Evolutionary conservation across 2,329 filamentous ascomycete genomes (phyloP), one percentile per base, ranked within the genome.

Genomic region (Apiospora marii): DNA sequence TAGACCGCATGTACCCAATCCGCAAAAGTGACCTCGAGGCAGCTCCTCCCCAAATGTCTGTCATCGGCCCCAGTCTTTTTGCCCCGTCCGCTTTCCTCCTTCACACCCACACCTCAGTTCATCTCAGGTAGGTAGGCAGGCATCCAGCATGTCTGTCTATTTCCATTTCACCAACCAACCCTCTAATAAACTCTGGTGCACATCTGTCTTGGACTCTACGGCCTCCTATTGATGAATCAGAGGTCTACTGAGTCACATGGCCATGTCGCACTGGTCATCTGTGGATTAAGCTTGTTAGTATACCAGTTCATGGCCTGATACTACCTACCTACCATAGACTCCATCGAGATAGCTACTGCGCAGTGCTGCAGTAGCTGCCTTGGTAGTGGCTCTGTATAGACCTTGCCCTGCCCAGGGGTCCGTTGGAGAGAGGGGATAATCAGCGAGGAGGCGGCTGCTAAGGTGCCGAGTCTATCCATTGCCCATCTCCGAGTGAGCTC

Each of bases 241-340:
- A 74, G 75, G 75, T 76, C 77, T 75, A 78, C 76, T 72, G 76
- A 76, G 78, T 82, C 81, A 83, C 80, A 82, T 82, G 81, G 78
- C 76, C 51, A 43, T n/a, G 48, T 51, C 61, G 30, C 34, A 53
- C 43, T 44, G 46, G 30, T 48, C n/a, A 70, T 37, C 46, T 72
- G 67, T 61, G 67, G 51, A 49, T 34, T 61, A 43, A 27, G 46
- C 68, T 34, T 51, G 46, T 41, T 70, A 53, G 46, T 30, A 51
- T 70, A 41, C 49, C 27, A 48, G 70, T 22, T 64, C 58, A 41
- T 41, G 58, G 58, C 34, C 30, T 41, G 58, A 41, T 64, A 64
- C 58, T 64, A 64, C 58, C 34, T 64, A 41, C 58, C 34, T 58
- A 58, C 51, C 34, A 19, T 41, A 24, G 58, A 13, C 53, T 61